Evolutionary conservation across 164 flowering plant genomes (phyloP), one percentile per base, ranked within the genome.

Genomic region (Sedum album): DNA sequence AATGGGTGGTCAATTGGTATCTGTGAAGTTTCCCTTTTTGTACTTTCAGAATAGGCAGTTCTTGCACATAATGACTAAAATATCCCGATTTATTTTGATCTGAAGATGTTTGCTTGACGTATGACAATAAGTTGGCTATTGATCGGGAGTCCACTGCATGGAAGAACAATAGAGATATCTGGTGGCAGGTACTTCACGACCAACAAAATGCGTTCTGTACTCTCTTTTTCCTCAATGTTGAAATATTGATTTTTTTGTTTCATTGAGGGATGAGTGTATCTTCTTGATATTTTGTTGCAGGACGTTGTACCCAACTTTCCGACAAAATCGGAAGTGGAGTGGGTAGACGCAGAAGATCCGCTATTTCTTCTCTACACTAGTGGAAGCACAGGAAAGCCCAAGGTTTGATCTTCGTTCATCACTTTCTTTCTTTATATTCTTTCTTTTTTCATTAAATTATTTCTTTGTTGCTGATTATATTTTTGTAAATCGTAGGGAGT

Each of bases 331-430:
- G 85, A 69, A 44, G 88, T 88, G 65, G 94, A 87, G 82, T 94
- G 99, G 99, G 90, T 91, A 73, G 97, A 94, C 66, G 96, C 97
- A 28, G 99, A 94, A 73, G 90, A 90, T 81, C 96, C 99, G 60
- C 91, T 94, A 66, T 94, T 94, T 74, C 83, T 94, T 67, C 88
- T 94, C 55, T 94, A 91, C 73, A 94, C 99, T 21, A 94, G 99
- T 80, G 99, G 99, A 67, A 94, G 99, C 78, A 94, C 99, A 21
- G 99, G 99, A 76, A 94, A 91, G 77, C 99, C 99, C 25, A 94
- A 94, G 99, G 99, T 94, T 74, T 36, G 57, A 30, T 41, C 28
- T 60, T 8, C n/a, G 46, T 64, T 55, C 10, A 20, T 53, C 60
- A 0, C 28, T 35, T 69, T 26, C 9, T 39, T 11, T 31, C 49